Evolutionary conservation across 768 basidiomycete species (phyloP).

Genomic region (Suillus subalutaceus): DNA sequence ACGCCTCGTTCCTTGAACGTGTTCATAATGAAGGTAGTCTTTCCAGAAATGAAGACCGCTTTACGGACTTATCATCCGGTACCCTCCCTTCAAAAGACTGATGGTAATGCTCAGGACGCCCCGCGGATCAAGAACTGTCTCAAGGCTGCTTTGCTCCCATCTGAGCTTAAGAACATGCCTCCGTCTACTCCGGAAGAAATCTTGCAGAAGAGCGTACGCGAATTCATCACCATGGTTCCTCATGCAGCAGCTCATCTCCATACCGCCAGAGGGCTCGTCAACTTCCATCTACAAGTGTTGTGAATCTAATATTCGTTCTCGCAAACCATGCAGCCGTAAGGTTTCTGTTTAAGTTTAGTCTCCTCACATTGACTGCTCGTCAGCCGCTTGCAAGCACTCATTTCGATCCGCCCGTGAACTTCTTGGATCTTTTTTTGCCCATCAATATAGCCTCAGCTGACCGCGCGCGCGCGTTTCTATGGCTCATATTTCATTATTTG

Average conservation of each 20-base stretch:
- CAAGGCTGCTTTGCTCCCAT: constrained; percentile 76
- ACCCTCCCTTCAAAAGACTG: constrained; percentile 85
- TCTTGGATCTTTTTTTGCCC: constrained; percentile 85
- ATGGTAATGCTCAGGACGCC: constrained; percentile 87
- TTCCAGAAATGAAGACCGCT: constrained; percentile 92
- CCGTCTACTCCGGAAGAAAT: constrained; percentile 80
- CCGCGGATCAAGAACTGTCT: constrained; percentile 91
- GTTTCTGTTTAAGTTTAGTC: constrained; percentile 21
- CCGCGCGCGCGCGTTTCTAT: constrained; percentile 80
- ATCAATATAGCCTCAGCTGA: constrained; percentile 70
- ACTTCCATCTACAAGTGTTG: constrained; percentile 81
- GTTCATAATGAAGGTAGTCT: constrained; percentile 54
- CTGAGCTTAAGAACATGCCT: constrained; percentile 64
- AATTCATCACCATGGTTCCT: constrained; percentile 16
- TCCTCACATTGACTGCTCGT: constrained; percentile 14
- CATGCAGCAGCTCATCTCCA: constrained; percentile 14
- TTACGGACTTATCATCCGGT: constrained; percentile 89
- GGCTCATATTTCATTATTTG: constrained; percentile 83
- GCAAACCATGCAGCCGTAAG: constrained; percentile 77
- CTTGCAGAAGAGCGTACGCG: constrained; percentile 61
- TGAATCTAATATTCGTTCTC: constrained; percentile 84
- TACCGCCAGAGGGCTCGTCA: constrained; percentile 53
- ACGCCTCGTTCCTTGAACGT: constrained; percentile 14
- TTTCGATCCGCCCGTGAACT: constrained; percentile 75
- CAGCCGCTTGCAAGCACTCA: constrained; percentile 67